Evolutionary conservation across 2,329 filamentous ascomycete genomes (phyloP).

Genomic region (Neospermospora avenae): DNA sequence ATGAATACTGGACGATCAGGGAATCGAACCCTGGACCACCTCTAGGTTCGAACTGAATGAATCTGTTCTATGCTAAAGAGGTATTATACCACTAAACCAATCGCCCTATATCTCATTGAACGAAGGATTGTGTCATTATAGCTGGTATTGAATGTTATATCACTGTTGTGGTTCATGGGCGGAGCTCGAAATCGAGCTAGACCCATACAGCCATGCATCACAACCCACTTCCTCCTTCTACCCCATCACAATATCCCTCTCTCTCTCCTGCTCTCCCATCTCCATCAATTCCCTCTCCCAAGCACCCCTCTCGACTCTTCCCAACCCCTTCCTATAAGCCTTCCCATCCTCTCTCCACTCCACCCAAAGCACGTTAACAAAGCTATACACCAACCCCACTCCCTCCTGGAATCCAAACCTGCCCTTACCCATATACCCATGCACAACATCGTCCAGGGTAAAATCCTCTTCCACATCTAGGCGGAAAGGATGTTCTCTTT

Average conservation of each 20-base stretch:
- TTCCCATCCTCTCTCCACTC: neutral
- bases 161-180: no score
- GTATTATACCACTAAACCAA: no score
- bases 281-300: neutral
- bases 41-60: no score
- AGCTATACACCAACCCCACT: neutral
- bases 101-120: no score
- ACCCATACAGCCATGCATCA: neutral
- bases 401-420: neutral
- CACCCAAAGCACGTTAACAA: conserved; percentile 5
- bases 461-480: neutral
- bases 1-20: no score
- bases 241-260: neutral
- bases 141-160: no score
- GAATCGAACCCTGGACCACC: no score
- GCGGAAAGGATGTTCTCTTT: neutral
- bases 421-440: no score
- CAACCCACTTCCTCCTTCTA: neutral
- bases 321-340: neutral
- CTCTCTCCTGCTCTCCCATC: neutral
- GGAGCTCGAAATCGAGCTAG: no score
- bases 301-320: neutral
- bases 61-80: no score
- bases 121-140: no score
- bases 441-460: no score